These are phyloP conservation scores for Neurospora discreta DNA, from an alignment of 495 filamentous ascomycete species.

Conservation along the genomic window DNA sequence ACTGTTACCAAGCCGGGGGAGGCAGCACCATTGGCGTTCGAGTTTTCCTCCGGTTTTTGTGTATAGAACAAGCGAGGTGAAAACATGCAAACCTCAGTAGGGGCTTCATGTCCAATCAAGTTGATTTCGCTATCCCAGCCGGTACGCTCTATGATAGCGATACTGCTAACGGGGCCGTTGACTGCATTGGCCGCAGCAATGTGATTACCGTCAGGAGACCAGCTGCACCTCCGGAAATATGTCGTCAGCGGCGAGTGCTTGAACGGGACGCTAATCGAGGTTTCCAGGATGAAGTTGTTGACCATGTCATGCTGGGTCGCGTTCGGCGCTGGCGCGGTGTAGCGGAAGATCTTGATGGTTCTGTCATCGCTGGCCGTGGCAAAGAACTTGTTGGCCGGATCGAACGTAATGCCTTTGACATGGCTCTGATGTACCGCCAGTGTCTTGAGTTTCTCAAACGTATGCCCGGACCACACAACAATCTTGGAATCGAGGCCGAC, in stretches of 20 bases:
- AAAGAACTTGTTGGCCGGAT: constrained; percentile 98
- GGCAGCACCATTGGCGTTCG: constrained; percentile 17
- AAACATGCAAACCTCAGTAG: constrained; percentile 94
- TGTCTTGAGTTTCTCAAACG: constrained; percentile 94
- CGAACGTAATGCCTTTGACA: constrained; percentile 97
- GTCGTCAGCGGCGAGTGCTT: constrained; percentile 82
- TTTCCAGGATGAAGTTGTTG: constrained; percentile 88
- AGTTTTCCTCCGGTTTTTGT: constrained; percentile 44
- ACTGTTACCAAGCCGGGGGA: constrained; percentile 62
- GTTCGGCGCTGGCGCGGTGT: constrained; percentile 82
- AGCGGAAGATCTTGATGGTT: constrained; percentile 92
- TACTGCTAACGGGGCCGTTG: constrained; percentile 93
- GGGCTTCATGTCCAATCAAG: constrained; percentile 91
- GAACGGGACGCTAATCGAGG: constrained; percentile 76
- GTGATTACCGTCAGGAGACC: constrained; percentile 94
- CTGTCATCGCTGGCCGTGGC: constrained; percentile 95
- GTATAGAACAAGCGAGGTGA: constrained; percentile 78
- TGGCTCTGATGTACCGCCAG: constrained; percentile 87
- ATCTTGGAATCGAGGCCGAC: constrained; percentile 96
- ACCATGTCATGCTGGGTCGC: constrained; percentile 87
- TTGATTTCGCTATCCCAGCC: constrained; percentile 96
- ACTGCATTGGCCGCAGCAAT: constrained; percentile 95
- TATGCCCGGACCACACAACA: constrained; percentile 94
- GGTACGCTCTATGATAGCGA: constrained; percentile 87
- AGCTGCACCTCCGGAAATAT: constrained; percentile 92